phyloP scores from a whole-genome alignment of 2,329 filamentous ascomycete species.

The Exophiala oligosperma region DNA sequence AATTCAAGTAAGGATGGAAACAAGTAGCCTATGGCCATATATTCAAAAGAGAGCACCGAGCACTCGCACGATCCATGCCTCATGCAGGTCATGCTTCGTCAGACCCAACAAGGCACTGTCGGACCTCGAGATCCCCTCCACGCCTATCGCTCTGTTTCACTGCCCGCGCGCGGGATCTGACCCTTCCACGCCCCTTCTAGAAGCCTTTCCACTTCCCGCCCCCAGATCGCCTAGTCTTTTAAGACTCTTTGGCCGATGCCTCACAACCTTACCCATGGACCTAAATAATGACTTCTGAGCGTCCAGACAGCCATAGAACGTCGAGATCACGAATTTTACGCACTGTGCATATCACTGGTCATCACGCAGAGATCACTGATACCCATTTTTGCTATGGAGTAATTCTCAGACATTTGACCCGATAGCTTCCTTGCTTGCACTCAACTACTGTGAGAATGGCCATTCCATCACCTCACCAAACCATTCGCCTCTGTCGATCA shows the following conservation, averaged over 20 bases:
- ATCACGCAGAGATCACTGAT: background rate
- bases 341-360: too few relatives aligned
- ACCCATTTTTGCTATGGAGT: background rate
- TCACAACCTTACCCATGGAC: too few relatives aligned
- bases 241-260: too few relatives aligned
- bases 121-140: background rate
- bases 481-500: constrained; percentile 13
- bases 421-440: background rate
- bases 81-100: too few relatives aligned
- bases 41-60: too few relatives aligned
- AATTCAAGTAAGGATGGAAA: too few relatives aligned
- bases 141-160: background rate
- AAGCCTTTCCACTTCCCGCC: constrained; percentile 9
- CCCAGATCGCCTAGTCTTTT: too few relatives aligned
- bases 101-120: background rate
- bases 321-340: too few relatives aligned
- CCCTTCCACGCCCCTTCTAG: constrained; percentile 20
- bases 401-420: background rate
- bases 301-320: too few relatives aligned
- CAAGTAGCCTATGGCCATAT: too few relatives aligned
- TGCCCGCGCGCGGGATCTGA: background rate
- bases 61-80: too few relatives aligned
- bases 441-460: background rate
- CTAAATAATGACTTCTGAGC: too few relatives aligned
- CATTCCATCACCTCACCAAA: constrained; percentile 4